Evolutionary conservation across 331 rosid genomes (phyloP).

Genomic region (Quercus phellos): DNA sequence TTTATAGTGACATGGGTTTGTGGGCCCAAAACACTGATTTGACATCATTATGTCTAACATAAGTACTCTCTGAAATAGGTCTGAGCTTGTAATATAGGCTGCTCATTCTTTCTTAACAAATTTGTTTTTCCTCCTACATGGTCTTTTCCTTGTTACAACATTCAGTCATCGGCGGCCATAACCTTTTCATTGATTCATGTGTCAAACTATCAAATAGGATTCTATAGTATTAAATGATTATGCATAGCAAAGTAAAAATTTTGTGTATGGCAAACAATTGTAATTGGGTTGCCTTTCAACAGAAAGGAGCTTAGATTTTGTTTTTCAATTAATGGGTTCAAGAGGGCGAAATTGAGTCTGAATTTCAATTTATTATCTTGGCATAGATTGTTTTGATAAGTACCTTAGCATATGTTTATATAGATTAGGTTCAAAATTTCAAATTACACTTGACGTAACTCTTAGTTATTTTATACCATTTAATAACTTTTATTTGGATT

Average conservation of each 20-base stretch:
- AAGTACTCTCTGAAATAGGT: neutral
- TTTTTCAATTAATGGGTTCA: neutral
- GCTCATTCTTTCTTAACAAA: neutral
- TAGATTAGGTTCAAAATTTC: neutral
- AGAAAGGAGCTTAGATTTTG: neutral
- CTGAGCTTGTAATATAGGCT: neutral
- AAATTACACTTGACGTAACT: neutral
- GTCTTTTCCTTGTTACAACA: neutral
- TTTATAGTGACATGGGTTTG: slow-evolving; percentile 4
- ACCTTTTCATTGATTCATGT: neutral
- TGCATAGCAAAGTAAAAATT: neutral
- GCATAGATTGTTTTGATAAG: no score
- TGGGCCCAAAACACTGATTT: neutral
- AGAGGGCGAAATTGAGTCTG: neutral
- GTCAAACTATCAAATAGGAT: neutral
- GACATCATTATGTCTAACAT: neutral
- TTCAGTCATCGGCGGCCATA: neutral
- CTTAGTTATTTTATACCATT: neutral
- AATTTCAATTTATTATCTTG: neutral
- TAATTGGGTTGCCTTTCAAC: neutral
- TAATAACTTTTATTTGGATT: no score
- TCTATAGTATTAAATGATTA: neutral
- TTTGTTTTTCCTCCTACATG: neutral
- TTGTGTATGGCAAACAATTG: neutral
- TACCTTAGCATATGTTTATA: neutral